phyloP scores from a whole-genome alignment of 805 yeast genomes.

The Monosporozyma aquatica region DNA sequence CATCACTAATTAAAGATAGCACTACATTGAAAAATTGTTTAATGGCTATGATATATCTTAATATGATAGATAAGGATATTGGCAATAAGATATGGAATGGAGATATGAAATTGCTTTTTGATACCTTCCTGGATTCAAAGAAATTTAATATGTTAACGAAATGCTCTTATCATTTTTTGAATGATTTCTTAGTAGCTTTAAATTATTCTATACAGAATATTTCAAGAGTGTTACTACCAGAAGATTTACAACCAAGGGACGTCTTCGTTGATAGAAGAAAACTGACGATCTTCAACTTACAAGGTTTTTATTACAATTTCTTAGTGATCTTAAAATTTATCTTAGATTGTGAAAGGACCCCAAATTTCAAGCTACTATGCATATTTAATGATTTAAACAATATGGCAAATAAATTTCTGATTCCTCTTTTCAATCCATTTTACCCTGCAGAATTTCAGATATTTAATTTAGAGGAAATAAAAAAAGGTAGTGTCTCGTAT shows the following conservation, averaged over 20 bases:
- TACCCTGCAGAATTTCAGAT: slow-evolving; percentile 4
- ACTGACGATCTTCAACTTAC: slow-evolving; percentile 24
- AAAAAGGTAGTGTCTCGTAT: slow-evolving; percentile 3
- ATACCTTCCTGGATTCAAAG: slow-evolving; percentile 17
- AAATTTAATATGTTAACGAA: slow-evolving; percentile 19
- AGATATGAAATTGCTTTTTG: slow-evolving; percentile 15
- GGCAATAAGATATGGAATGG: slow-evolving; percentile 22
- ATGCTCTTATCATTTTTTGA: slow-evolving; percentile 22
- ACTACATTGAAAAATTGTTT: slow-evolving; percentile 22
- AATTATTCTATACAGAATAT: slow-evolving; percentile 29
- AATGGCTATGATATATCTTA: slow-evolving; percentile 24
- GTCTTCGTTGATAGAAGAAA: slow-evolving; percentile 15
- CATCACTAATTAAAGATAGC: slow-evolving; percentile 17
- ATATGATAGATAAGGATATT: slow-evolving; percentile 17
- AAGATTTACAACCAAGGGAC: slow-evolving; percentile 5
- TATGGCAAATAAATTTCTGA: slow-evolving; percentile 20
- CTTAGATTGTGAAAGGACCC: slow-evolving; percentile 27
- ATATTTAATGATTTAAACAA: slow-evolving; percentile 26
- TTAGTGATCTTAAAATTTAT: slow-evolving; percentile 25
- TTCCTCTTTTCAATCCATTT: slow-evolving; percentile 11
- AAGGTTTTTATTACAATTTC: slow-evolving; percentile 27
- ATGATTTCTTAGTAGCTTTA: slow-evolving; percentile 26
- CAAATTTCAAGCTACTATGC: slow-evolving; percentile 27
- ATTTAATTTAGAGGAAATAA: slow-evolving; percentile 8
- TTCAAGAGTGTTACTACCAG: slow-evolving; percentile 16